Evolutionary conservation across 371 early-diverging fungal species (phyloP).

Genomic region (Haplosporangium sp.): DNA sequence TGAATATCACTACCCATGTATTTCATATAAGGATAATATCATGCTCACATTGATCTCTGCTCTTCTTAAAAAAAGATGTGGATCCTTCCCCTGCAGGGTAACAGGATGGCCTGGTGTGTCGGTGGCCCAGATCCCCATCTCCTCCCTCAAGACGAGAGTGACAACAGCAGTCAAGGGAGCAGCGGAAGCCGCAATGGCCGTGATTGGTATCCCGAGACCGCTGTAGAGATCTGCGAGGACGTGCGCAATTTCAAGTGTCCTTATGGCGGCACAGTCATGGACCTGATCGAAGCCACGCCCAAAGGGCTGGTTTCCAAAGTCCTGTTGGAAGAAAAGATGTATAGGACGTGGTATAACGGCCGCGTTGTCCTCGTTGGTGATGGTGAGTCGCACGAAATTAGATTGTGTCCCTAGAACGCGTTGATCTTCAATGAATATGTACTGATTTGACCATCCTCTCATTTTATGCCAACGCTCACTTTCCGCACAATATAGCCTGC

Average conservation of each 20-base stretch:
- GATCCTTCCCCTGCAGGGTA: constrained; percentile 48
- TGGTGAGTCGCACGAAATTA: constrained; percentile 14
- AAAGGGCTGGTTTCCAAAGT: constrained; percentile 43
- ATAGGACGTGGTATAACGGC: constrained; percentile 44
- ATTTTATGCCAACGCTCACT: background rate
- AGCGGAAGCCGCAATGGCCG: constrained; percentile 18
- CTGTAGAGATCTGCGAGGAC: constrained; percentile 48
- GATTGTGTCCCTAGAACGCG: background rate
- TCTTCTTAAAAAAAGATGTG: constrained; percentile 32
- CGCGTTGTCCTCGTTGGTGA: constrained; percentile 53
- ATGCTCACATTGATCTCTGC: too few relatives aligned
- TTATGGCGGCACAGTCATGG: constrained; percentile 42
- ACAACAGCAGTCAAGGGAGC: constrained; percentile 12
- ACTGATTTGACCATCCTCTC: background rate
- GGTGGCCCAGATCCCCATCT: constrained; percentile 54
- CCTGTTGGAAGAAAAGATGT: constrained; percentile 47
- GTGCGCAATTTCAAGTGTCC: constrained; percentile 54
- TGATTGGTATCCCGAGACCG: constrained; percentile 51
- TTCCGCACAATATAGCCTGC: constrained; percentile 18
- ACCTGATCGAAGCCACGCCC: constrained; percentile 43
- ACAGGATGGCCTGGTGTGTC: constrained; percentile 52
- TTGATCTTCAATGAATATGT: background rate
- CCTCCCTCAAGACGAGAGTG: constrained; percentile 15
- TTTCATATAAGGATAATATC: background rate
- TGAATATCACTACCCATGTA: background rate